Evolutionary conservation across 176 grass and related monocot species (phyloP), one percentile per base, ranked within the genome.

Genomic region (Eragrostis curvula): DNA sequence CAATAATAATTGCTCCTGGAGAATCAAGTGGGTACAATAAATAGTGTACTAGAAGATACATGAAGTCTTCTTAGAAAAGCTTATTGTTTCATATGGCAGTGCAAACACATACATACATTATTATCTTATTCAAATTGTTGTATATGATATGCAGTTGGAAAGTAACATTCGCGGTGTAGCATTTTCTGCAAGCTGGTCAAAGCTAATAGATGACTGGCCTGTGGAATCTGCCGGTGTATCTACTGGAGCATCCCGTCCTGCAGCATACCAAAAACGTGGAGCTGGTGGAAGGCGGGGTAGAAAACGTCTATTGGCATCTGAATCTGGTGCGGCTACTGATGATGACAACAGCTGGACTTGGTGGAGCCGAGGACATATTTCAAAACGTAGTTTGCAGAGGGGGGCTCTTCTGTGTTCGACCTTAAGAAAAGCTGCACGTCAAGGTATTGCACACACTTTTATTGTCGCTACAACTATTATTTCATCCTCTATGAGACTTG

Each of bases 271-370:
- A 89, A 99, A 93, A 80, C 91, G 89, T 68, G 91, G 93, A 60
- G 84, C 87, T 78, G 87, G 71, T 74, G 91, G 93, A 82, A 96
- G 73, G 80, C 81, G 89, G 66, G 78, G 85, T 68, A 91, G 89
- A 80, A 96, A 85, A 77, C 91, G 91, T 52, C 89, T 60, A n/a
- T 52, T 84, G 52, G 64, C 80, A 81, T 73, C 80, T 61, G 97
- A 99, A 74, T 85, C 89, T 86, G 61, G 71, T 77, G 47, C 75
- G 32, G 68, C 41, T 48, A 64, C 85, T 64, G 83, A 81, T 83
- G 92, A 92, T 78, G 93, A 96, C 46, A 89, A 92, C 80, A 92
- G 84, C 80, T 88, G 90, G 91, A 91, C 88, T 39, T 99, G 97
- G 97, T 92, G 93, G 93, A 88, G 89, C 0, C 85, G 91, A 63